Base-by-base conservation (phyloP, 2,329 filamentous ascomycete genomes). In the Alternaria viburni region DNA sequence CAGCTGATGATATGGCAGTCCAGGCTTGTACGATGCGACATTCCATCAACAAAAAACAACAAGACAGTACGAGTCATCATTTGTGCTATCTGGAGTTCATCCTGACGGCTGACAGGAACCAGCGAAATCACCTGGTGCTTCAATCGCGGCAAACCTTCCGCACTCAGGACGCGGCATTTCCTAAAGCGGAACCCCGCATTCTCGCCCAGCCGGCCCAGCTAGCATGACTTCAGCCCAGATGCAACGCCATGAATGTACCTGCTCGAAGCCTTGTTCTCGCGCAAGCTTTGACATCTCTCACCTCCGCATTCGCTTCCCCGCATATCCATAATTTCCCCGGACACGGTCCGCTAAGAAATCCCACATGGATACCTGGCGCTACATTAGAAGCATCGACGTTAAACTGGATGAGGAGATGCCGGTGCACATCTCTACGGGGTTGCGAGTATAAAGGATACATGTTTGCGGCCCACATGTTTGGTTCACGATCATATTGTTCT, bases 251-350 rank as follows among this genome's bases (percentile, higher is more conserved):
- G 21, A 26, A n/a, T 49, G 15, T 26, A 19, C 11, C 23, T 44
- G 15, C 21, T 25, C 44, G 55, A 51, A 46, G 26, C 50, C 45
- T 36, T 57, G 41, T 44, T 41, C n/a, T 47, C 41, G 21, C 15
- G 28, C 47, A 49, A 21, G 49, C 30, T 17, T 58, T 30, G 12
- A 30, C 17, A n/a, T 41, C 25, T 25, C 51, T 47, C 19, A 50
- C 46, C 62, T 54, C 59, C 56, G 62, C 65, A 57, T 44, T 54
- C 21, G 21, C 43, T 59, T 61, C 58, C 56, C 64, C 61, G 30
- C 51, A 54, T 50, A 46, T 43, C 66, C 66, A 68, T 52, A 66
- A 44, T 59, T 62, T 52, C 64, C 66, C 66, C 64, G 43, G 56
- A 52, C 52, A 47, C 32, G 44, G 45, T 41, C 45, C 28, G 13